These are phyloP conservation scores for Rhizopus arrhizus DNA, from an alignment of 371 early-diverging fungal species.

Conservation along the genomic window DNA sequence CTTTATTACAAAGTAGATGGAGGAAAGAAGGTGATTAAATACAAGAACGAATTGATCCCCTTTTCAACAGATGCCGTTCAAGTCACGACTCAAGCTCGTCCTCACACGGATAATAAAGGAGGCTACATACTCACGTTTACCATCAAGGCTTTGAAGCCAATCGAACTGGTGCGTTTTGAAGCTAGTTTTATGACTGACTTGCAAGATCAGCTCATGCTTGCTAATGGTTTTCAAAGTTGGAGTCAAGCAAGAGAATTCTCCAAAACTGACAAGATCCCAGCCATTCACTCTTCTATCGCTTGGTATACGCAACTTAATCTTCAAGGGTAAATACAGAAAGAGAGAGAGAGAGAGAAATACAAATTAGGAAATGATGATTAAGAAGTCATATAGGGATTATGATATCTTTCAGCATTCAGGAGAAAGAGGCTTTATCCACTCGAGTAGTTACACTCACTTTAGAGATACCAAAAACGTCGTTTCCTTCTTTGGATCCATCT, in stretches of 20 bases:
- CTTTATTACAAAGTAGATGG: constrained; percentile 27
- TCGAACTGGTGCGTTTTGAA: constrained; percentile 39
- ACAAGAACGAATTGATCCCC: constrained; percentile 27
- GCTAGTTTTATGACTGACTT: constrained; percentile 32
- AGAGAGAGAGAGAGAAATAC: background rate
- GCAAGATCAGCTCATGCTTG: constrained; percentile 45
- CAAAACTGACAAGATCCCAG: constrained; percentile 34
- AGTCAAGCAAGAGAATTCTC: constrained; percentile 50
- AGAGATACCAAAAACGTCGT: constrained; percentile 46
- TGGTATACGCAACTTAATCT: constrained; percentile 47
- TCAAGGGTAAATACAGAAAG: constrained; percentile 42
- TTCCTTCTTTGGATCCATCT: constrained; percentile 56
- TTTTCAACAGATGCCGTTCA: constrained; percentile 23
- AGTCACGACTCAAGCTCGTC: constrained; percentile 18
- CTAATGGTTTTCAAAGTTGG: constrained; percentile 67
- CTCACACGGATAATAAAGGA: constrained; percentile 22
- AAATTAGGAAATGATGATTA: background rate
- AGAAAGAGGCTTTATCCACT: constrained; percentile 56
- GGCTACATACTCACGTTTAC: constrained; percentile 20
- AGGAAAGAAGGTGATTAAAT: constrained; percentile 11
- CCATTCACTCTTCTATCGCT: constrained; percentile 44
- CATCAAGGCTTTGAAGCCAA: constrained; percentile 29
- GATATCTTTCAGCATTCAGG: constrained; percentile 58
- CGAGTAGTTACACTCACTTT: constrained; percentile 58
- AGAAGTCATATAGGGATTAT: constrained; percentile 46